Evolutionary conservation across 129 eudicot species (phyloP), one percentile per base, ranked within the genome.

Genomic region (Deinandra increscens): DNA sequence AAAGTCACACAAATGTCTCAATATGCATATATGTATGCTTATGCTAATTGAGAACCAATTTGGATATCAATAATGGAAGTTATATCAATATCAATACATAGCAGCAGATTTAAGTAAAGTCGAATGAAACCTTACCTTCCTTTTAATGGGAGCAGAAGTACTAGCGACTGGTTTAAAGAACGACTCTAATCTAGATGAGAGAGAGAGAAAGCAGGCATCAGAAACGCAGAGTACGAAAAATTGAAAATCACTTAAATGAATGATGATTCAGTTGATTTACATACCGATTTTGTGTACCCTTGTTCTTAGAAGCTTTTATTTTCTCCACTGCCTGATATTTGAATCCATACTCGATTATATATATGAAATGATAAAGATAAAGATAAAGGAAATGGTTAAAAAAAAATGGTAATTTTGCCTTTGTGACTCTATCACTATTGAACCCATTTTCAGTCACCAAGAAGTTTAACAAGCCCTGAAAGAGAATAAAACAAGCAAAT

Each of bases 241-340:
- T n/a, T n/a, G n/a, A 18, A 66, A 17, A 23, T 48, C 18, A 73
- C 17, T 63, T 17, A 0, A 41, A 39, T 29, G 4, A 53, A 41
- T 15, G 8, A n/a, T 10, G 8, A n/a, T 10, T 39, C 20, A 8
- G 31, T 56, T 56, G 31, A 68, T 76, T 48, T 64, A 5, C 77
- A 51, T 86, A 93, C 98, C 96, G 81, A 59, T 88, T 90, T 70
- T 93, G 96, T 41, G 95, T 72, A 14, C 88, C 74, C 77, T 93
- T 93, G 77, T 81, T 85, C 84, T 93, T 93, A 60, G 95, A 89
- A 46, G 96, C 85, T 81, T 93, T 93, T 71, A 93, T 89, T 82
- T 93, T 89, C 78, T 93, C 98, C 66, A 93, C 80, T 5, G 87
- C 86, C 87, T 81, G 11, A 64, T 68, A 19, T 46, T 54, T 33